These are phyloP conservation scores for Citrus cavaleriei DNA, from an alignment of 345 rosid species.

Conservation along the genomic window DNA sequence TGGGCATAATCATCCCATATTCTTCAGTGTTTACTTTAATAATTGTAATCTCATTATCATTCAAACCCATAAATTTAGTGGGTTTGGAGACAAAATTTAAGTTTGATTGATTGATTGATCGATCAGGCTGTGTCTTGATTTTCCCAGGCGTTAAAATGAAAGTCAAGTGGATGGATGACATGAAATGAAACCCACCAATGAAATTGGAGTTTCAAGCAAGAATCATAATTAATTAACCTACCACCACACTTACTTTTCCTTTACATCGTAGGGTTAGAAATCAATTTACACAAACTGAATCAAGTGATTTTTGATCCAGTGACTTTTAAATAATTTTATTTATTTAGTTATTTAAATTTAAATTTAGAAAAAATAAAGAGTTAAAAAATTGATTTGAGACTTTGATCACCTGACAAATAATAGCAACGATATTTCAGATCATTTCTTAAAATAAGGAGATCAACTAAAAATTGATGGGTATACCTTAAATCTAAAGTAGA, in stretches of 20 bases:
- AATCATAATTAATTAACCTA: not conserved
- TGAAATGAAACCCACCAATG: conserved; percentile 28
- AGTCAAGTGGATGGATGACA: conserved; percentile 24
- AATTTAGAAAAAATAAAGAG: no score
- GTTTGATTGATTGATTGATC: not conserved
- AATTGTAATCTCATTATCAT: conserved; percentile 2
- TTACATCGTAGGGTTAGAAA: no score
- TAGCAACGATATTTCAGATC: no score
- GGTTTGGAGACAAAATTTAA: not conserved
- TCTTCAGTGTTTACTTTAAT: conserved; percentile 26
- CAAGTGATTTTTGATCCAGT: no score
- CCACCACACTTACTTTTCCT: conserved; percentile 14
- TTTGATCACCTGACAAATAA: no score
- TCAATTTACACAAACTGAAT: no score
- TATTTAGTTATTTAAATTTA: no score
- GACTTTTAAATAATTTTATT: no score
- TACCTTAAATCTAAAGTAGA: not conserved
- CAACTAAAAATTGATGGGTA: no score
- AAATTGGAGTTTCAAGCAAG: conserved; percentile 24
- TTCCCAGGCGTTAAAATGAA: not conserved
- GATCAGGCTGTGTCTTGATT: not conserved
- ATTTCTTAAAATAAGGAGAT: no score
- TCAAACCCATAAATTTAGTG: not conserved
- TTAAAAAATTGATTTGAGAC: no score
- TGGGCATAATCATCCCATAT: conserved; percentile 33